Evolutionary conservation across 1,284 basidiomycete genomes (phyloP).

Genomic region (Lentinus polychrous): DNA sequence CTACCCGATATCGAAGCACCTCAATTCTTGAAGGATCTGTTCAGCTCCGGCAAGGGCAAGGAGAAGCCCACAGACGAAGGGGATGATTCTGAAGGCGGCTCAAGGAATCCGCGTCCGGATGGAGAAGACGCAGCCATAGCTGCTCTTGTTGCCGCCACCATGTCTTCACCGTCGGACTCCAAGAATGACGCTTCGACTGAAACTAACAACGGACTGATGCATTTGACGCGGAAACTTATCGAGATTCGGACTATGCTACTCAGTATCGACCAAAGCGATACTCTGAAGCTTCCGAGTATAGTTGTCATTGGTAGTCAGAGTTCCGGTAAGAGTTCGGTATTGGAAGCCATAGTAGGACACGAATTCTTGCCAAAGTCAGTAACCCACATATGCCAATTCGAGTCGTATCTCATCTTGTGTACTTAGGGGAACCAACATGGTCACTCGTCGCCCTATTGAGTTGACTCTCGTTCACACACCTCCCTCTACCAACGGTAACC

Average conservation of each 20-base stretch:
- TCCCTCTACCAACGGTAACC: constrained; percentile 22
- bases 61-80: constrained; percentile 20
- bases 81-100: constrained; percentile 20
- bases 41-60: constrained; percentile 35
- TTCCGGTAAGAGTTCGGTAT: constrained; percentile 83
- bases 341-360: constrained; percentile 91
- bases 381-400: no score
- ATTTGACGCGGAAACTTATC: constrained; percentile 92
- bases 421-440: constrained; percentile 96
- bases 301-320: constrained; percentile 83
- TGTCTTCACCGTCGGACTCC: constrained; percentile 65
- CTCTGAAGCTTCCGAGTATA: constrained; percentile 84
- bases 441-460: constrained; percentile 87
- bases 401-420: no score
- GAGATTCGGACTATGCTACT: constrained; percentile 93
- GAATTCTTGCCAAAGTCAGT: constrained; percentile 98
- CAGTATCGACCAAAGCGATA: constrained; percentile 92
- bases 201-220: constrained; percentile 72
- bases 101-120: constrained; percentile 41
- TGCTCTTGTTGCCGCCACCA: constrained; percentile 64
- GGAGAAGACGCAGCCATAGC: constrained; percentile 61
- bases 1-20: constrained; percentile 65
- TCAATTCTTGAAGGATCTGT: constrained; percentile 67
- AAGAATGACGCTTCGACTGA: constrained; percentile 32
- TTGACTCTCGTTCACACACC: constrained; percentile 13